Percentiles rank a stretch among this genome's conserved stretches.
These are phyloP conservation scores for Acacia pycnantha DNA, from an alignment of 331 rosid genomes.

Conservation along the genomic window DNA sequence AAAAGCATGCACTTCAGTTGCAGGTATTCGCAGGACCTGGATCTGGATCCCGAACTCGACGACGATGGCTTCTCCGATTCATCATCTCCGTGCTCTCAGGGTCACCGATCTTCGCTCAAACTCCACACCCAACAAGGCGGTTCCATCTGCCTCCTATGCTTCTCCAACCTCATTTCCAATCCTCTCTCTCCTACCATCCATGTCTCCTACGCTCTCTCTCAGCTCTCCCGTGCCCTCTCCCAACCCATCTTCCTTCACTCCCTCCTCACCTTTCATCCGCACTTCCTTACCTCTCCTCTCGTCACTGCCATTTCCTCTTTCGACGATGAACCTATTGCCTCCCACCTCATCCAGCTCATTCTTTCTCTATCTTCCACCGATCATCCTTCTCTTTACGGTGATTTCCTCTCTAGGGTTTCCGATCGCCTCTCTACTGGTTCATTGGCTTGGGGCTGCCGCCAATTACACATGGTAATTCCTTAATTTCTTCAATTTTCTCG, in stretches of 20 bases:
- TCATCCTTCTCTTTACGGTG: slow-evolving; percentile 35
- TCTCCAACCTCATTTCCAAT: slow-evolving; percentile 79
- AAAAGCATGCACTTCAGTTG: slow-evolving; percentile 30
- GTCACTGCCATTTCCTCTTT: slow-evolving; percentile 61
- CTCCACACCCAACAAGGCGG: slow-evolving; percentile 73
- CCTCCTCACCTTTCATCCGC: slow-evolving; percentile 68
- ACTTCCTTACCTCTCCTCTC: slow-evolving; percentile 77
- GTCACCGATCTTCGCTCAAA: slow-evolving; percentile 75
- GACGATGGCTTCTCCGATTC: slow-evolving; percentile 27
- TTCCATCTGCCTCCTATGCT: slow-evolving; percentile 80
- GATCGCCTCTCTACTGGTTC: slow-evolving; percentile 58
- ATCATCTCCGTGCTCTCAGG: slow-evolving; percentile 55
- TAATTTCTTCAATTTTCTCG: not conserved
- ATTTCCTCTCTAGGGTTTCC: slow-evolving; percentile 58
- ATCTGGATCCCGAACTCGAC: slow-evolving; percentile 21
- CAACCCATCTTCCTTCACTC: slow-evolving; percentile 61
- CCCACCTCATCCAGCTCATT: slow-evolving; percentile 56
- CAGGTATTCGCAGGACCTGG: slow-evolving; percentile 38
- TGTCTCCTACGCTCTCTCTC: slow-evolving; percentile 92
- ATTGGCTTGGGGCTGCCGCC: slow-evolving; percentile 75
- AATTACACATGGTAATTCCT: slow-evolving; percentile 56
- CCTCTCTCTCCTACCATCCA: slow-evolving; percentile 82
- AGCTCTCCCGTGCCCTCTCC: slow-evolving; percentile 77
- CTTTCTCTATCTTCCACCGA: slow-evolving; percentile 35
- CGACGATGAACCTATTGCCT: slow-evolving; percentile 73